Base-by-base conservation (phyloP, 1,284 basidiomycete species). In the Inonotus obliquus region DNA sequence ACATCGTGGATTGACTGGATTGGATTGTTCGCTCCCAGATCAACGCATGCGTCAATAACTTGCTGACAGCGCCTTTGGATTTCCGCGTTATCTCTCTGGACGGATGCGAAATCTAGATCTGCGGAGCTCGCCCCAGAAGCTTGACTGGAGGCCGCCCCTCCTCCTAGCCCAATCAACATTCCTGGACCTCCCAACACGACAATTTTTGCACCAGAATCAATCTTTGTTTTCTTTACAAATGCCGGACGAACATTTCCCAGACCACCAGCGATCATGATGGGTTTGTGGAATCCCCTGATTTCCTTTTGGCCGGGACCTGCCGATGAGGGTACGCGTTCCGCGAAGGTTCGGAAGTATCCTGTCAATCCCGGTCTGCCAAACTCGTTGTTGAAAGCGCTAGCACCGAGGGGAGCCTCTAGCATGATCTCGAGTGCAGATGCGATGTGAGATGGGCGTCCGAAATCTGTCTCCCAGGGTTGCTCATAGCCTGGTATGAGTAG, bases 211-310 rank as follows among this genome's bases (percentile, higher is more conserved):
- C 91, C 92, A 6, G 88, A 79, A 0, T 80, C 77, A 69, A 97
- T 93, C 63, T 77, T 76, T 2, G 82, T 79, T 76, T 98, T 98
- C 69, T 79, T 81, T 13, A 94, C 86, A 69, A 91, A 94, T 63
- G 83, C 74, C 1, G 90, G 87, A 25, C 92, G 85, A 41, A 99
- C 96, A 69, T 92, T 98, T 9, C 96, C 96, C 63, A 96, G 85
- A 45, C 96, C 96, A 54, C 96, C 96, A 17, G 97, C 97, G 66
- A 99, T 91, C 97, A 99, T 99, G 78, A 99, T 98, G 14, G 96
- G 96, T 74, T 99, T 99, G 78, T 99, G 97, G 77, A 98, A 99
- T 0, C 96, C 96, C 62, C 95, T 81, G n/a, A 96, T 80, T 71
- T 95, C 88, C 54, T 63, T 72, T 61, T 71, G 72, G 53, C 69